Conservation (phyloP, 2,329 filamentous ascomycete species). For the Exutisphaerella laricina region DNA sequence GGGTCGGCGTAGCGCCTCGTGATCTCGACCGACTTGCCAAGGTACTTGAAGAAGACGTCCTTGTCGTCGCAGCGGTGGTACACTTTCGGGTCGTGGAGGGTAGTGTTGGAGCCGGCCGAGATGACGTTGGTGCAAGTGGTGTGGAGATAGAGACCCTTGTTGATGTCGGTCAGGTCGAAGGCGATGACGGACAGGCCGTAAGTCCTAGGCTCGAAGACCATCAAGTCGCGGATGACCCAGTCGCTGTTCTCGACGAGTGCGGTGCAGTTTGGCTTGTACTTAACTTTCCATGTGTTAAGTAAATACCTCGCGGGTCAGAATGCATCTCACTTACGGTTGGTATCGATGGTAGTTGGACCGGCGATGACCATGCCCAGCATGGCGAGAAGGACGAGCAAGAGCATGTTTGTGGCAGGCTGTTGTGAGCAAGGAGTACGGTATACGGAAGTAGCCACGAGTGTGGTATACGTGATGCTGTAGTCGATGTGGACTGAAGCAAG, state of each 20-base stretch:
- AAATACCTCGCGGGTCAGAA: too few species aligned
- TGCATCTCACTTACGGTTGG: neutral
- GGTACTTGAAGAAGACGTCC: slow-evolving; percentile 23
- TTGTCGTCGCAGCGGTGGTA: slow-evolving; percentile 23
- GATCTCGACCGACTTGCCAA: slow-evolving; percentile 15
- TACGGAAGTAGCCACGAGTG: too few species aligned
- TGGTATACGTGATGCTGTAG: too few species aligned
- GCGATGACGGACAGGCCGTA: slow-evolving; percentile 14
- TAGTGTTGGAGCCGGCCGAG: slow-evolving; percentile 7
- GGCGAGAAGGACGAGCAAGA: slow-evolving; percentile 6
- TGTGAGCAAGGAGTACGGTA: too few species aligned
- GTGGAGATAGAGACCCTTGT: slow-evolving; percentile 24
- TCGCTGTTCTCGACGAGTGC: neutral
- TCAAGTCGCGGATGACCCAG: slow-evolving; percentile 20
- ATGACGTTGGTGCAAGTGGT: slow-evolving; percentile 20
- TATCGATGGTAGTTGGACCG: neutral
- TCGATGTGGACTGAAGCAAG: too few species aligned
- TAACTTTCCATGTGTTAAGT: neutral
- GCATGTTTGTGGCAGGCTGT: too few species aligned
- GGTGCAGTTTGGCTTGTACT: neutral
- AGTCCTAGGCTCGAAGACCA: slow-evolving; percentile 16
- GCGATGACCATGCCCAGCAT: slow-evolving; percentile 3
- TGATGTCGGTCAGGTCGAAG: slow-evolving; percentile 27
- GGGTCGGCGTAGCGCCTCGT: slow-evolving; percentile 21
- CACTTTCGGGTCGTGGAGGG: slow-evolving; percentile 7